Base-by-base conservation (phyloP, 768 basidiomycete species). In the Dioszegia hungarica region DNA sequence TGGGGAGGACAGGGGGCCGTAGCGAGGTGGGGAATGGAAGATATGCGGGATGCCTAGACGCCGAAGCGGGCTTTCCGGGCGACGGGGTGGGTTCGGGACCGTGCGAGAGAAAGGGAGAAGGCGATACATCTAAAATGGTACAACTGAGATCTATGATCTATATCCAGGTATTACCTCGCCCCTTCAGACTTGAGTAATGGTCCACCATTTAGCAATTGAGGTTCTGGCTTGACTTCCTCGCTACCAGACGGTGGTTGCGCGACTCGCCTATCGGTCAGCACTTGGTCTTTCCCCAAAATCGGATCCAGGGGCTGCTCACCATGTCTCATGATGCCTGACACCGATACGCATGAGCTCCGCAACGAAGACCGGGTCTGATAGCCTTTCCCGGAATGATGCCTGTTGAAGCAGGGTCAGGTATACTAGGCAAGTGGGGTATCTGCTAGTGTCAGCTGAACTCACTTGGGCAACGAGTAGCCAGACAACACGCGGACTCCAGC, bases 381-480 rank as follows among this genome's bases (percentile, higher is more conserved):
- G 56, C 27, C 69, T 34, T 14, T 54, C 52, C 40, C 72, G 46
- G 50, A 75, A 75, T 15, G 61, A 41, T 3, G 60, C 48, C 10
- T 63, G 57, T 44, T 64, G 67, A 6, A 75, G 54, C 5, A 75
- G 40, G 19, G 69, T 67, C 5, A 73, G 57, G 47, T 73, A 73
- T 2, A 70, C 66, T 4, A 75, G 53, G 40, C 63, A 70, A 28
- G 69, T 75, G 9, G 74, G 74, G 36, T 73, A 72, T 28, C 74
- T 75, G 27, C 9, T n/a, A 29, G 15, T 3, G n/a, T 54, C 33
- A 46, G 46, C 57, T 25, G n/a, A 55, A 36, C 38, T 15, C 15
- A 9, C 27, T n/a, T n/a, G n/a, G n/a, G n/a, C n/a, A n/a, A n/a
- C n/a, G n/a, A n/a, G n/a, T n/a, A n/a, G n/a, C n/a, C n/a, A n/a